phyloP scores from a whole-genome alignment of 345 rosid species.

The Anacardium occidentale region DNA sequence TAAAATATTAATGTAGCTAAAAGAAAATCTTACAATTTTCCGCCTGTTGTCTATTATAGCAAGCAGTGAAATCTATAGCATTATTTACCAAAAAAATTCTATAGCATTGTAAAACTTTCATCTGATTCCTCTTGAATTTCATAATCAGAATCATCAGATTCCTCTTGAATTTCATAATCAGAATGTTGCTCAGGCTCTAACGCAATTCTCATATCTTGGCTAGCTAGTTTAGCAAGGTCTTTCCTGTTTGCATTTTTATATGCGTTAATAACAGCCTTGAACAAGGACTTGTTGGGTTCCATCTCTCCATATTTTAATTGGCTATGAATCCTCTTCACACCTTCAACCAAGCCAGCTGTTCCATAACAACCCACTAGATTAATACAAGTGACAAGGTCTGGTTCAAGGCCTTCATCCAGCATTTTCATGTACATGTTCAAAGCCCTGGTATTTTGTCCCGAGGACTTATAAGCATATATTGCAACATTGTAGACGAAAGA shows the following conservation, averaged over 20 bases:
- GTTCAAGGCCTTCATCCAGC: conserved; percentile 71
- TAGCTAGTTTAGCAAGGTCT: conserved; percentile 65
- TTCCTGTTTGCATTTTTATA: conserved; percentile 55
- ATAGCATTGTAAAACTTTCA: conserved; percentile 2
- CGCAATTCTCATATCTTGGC: conserved; percentile 60
- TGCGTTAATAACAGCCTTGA: conserved; percentile 63
- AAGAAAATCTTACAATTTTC: conserved; percentile 10
- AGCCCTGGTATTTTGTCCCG: conserved; percentile 67
- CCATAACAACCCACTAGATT: conserved; percentile 70
- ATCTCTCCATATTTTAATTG: conserved; percentile 54
- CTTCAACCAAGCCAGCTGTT: conserved; percentile 83
- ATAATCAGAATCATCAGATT: conserved; percentile 10
- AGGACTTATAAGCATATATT: conserved; percentile 56
- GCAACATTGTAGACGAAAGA: conserved; percentile 64
- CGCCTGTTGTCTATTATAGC: neutral
- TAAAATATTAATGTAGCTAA: neutral
- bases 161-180: conserved; percentile 29
- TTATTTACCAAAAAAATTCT: no score
- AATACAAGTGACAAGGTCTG: conserved; percentile 68
- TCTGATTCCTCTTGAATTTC: conserved; percentile 28
- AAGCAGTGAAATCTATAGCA: no score
- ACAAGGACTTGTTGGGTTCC: conserved; percentile 54
- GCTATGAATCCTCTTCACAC: conserved; percentile 68
- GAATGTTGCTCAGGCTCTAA: conserved; percentile 34
- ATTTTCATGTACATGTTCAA: conserved; percentile 66